Evolutionary conservation across 495 filamentous ascomycete genomes (phyloP), one percentile per base, ranked within the genome.

Genomic region (Penicillium herquei): DNA sequence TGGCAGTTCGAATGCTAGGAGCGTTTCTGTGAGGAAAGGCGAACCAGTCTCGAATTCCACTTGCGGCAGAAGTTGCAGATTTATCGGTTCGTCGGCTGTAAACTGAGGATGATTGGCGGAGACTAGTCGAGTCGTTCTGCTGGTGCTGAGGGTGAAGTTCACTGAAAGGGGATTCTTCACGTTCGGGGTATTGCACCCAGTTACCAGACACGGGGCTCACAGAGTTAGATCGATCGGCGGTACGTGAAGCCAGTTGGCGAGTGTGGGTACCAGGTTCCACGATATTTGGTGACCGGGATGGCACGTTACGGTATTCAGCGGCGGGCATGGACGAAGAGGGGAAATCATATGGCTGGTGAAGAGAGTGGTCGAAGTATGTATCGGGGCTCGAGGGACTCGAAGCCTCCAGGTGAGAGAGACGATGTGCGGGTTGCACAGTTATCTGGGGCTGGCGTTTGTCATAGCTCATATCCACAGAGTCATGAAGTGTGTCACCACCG

Each of bases 121-220:
- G 61, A 47, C 56, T 68, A 30, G 66, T 52, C 0, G 14, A 18
- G 41, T 40, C 31, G 14, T 52, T 52, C 21, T 46, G 42, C 1
- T 16, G 68, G 32, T 75, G 72, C 18, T 78, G 51, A 14, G 62
- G 59, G 6, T 63, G 59, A 3, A 14, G 35, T 3, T 70, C 68
- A 3, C 61, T 59, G 12, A 54, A 45, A 34, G 79, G 81, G 7
- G 75, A 79, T 61, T 74, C 76, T 52, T 69, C 80, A 57, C 58
- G 82, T 64, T 68, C 87, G 0, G 82, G 73, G 59, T 87, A 84
- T 9, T 78, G 79, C 63, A 87, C 81, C 75, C 80, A 84, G 55
- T 87, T 84, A 4, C 78, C 70, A 39, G 85, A 83, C 9, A 69
- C 61, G 47, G 76, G 74, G 61, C 69, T 79, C 7, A 69, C 68